Evolutionary conservation across 2,329 filamentous ascomycete species (phyloP).

Genomic region (Furcasterigmium furcatum): DNA sequence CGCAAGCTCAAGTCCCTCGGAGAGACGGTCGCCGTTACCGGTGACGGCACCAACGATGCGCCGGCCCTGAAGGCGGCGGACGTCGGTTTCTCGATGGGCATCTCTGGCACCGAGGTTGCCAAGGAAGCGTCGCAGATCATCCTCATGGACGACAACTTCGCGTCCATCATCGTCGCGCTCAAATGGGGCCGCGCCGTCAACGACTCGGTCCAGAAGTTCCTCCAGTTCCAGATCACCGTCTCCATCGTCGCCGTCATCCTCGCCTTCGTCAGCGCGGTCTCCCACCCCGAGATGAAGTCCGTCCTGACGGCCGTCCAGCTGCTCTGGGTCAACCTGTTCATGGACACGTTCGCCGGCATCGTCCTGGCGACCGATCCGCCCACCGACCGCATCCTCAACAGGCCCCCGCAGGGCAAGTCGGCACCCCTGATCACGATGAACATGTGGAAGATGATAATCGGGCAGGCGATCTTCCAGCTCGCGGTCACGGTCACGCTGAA

Average conservation of each 20-base stretch:
- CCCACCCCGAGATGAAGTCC: conserved; percentile 57
- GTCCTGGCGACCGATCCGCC: conserved; percentile 74
- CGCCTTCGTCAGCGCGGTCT: conserved; percentile 75
- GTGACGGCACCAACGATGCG: conserved; percentile 65
- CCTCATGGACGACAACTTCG: conserved; percentile 60
- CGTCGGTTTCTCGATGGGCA: conserved; percentile 68
- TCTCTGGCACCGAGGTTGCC: conserved; percentile 62
- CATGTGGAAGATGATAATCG: conserved; percentile 94
- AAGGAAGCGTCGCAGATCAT: conserved; percentile 62
- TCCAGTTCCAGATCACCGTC: conserved; percentile 66
- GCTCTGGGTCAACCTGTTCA: conserved; percentile 81
- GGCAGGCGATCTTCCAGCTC: conserved; percentile 75
- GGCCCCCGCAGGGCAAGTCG: conserved; percentile 72
- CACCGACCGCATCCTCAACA: conserved; percentile 63
- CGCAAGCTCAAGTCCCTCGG: conserved; percentile 61
- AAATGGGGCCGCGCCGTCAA: conserved; percentile 62
- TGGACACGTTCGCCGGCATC: conserved; percentile 81
- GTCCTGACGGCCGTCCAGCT: conserved; percentile 75
- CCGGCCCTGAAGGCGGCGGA: conserved; percentile 64
- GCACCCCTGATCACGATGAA: conserved; percentile 74
- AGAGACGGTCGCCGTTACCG: conserved; percentile 64
- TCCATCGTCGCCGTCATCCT: conserved; percentile 79
- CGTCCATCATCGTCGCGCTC: conserved; percentile 59
- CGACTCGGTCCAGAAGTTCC: conserved; percentile 62
- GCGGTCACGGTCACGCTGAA: conserved; percentile 69